phyloP scores from a whole-genome alignment of 768 basidiomycete genomes.

The Piloderma croceum region DNA sequence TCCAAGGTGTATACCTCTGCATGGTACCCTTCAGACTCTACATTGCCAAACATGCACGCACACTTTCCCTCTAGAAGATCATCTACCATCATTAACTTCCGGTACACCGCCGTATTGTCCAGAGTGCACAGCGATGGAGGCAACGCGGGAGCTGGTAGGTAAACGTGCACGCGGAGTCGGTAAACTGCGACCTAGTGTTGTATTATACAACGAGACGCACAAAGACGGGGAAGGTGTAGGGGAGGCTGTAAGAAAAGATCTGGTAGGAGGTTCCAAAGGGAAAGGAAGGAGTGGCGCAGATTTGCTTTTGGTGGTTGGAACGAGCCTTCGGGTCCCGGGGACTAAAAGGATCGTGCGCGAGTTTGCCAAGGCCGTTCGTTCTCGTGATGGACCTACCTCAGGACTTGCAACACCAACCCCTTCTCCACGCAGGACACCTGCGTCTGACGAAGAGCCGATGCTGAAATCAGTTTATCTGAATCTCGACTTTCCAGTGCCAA shows the following conservation, averaged over 20 bases:
- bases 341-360: conserved; percentile 90
- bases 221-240: conserved; percentile 85
- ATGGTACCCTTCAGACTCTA: conserved; percentile 76
- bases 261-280: conserved; percentile 50
- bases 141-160: conserved; percentile 64
- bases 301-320: conserved; percentile 83
- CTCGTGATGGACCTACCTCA: conserved; percentile 34
- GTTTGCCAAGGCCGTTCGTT: conserved; percentile 71
- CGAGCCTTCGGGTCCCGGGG: conserved; percentile 82
- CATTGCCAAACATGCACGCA: conserved; percentile 80
- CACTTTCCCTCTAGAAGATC: conserved; percentile 57
- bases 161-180: conserved; percentile 81
- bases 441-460: conserved; percentile 44
- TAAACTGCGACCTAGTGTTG: conserved; percentile 77
- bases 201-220: conserved; percentile 87
- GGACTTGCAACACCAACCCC: conserved; percentile 40
- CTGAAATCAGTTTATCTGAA: conserved; percentile 78
- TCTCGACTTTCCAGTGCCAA: conserved; percentile 79
- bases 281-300: conserved; percentile 74
- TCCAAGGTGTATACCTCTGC: conserved; percentile 84
- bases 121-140: conserved; percentile 65
- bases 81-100: conserved; percentile 52
- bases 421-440: conserved; percentile 36
- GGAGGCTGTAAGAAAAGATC: conserved; percentile 72
- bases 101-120: conserved; percentile 75